A percentile compares a stretch with the other conserved stretches of the same genome.
phyloP scores from a whole-genome alignment of 1,139 yeast species.

The Blastobotrys raffinosifermentans region DNA sequence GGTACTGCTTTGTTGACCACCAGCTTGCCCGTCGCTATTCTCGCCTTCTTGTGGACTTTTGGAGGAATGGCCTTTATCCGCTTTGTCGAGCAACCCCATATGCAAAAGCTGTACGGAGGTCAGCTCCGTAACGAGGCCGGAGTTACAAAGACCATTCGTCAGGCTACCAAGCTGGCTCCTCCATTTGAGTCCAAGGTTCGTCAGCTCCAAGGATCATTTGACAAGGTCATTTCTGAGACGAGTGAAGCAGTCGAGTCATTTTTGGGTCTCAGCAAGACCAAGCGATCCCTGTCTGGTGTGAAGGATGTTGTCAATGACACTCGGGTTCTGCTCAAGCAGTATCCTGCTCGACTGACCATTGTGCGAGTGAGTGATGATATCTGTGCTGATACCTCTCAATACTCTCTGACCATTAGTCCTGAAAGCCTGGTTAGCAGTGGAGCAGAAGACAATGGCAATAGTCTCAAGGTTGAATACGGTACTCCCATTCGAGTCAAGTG shows the following conservation, averaged over 20 bases:
- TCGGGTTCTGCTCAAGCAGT: conserved; percentile 29
- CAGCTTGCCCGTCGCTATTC: conserved; percentile 47
- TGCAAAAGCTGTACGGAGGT: conserved; percentile 73
- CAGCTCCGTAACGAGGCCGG: conserved; percentile 45
- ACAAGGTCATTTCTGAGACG: conserved; percentile 34
- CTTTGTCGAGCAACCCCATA: conserved; percentile 74
- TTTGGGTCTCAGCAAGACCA: conserved; percentile 29
- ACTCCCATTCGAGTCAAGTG: conserved; percentile 52
- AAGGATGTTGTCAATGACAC: conserved; percentile 30
- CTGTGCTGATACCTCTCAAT: conserved; percentile 24
- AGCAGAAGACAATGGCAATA: conserved; percentile 5
- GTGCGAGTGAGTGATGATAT: conserved; percentile 30
- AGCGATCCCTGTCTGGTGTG: conserved; percentile 21
- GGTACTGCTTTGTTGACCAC: conserved; percentile 65
- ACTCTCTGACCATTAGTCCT: conserved; percentile 20
- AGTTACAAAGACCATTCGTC: conserved; percentile 59
- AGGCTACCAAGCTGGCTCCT: conserved; percentile 28
- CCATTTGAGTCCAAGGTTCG: conserved; percentile 29
- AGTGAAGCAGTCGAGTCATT: conserved; percentile 32
- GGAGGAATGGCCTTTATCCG: conserved; percentile 63
- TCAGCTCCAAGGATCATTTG: conserved; percentile 33
- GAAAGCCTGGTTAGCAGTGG: conserved; percentile 9
- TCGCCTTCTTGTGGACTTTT: conserved; percentile 64
- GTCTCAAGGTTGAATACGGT: conserved; percentile 31
- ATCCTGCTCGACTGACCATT: conserved; percentile 35